A percentile compares a stretch with the other conserved stretches of the same genome.
Evolutionary conservation across 148 eudicot species (phyloP).

Genomic region (Fagopyrum esculentum): DNA sequence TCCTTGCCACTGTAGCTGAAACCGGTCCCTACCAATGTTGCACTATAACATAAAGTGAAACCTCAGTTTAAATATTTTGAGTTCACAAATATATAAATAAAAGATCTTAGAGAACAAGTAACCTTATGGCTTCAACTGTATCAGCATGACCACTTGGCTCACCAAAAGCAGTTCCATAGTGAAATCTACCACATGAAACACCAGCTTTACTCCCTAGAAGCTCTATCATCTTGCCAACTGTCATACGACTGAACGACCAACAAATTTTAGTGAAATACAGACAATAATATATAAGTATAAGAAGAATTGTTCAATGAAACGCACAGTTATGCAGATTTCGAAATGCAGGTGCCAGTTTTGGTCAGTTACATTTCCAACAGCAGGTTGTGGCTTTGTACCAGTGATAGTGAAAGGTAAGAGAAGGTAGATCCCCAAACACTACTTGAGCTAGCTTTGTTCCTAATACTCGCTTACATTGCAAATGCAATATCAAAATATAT

Average conservation of each 20-base stretch:
- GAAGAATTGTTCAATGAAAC: too few relatives aligned
- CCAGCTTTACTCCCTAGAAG: constrained; percentile 98
- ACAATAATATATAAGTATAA: too few relatives aligned
- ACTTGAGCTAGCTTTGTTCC: too few relatives aligned
- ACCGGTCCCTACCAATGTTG: constrained; percentile 85
- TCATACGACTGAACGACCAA: constrained; percentile 71
- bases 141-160: constrained; percentile 98
- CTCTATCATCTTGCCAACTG: constrained; percentile 99
- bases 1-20: constrained; percentile 95
- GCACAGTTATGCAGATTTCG: too few relatives aligned
- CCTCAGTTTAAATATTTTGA: constrained; percentile 17
- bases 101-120: background rate
- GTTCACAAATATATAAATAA: background rate
- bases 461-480: too few relatives aligned
- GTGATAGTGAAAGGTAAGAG: too few relatives aligned
- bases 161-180: constrained; percentile 98
- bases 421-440: too few relatives aligned
- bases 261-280: background rate
- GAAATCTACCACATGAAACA: constrained; percentile 77
- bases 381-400: too few relatives aligned
- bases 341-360: too few relatives aligned
- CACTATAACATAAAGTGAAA: constrained; percentile 38
- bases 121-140: constrained; percentile 91
- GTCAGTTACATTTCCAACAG: too few relatives aligned
- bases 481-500: too few relatives aligned